Conservation (phyloP, 2,329 filamentous ascomycete species). For the Aquanectria penicillioides region DNA sequence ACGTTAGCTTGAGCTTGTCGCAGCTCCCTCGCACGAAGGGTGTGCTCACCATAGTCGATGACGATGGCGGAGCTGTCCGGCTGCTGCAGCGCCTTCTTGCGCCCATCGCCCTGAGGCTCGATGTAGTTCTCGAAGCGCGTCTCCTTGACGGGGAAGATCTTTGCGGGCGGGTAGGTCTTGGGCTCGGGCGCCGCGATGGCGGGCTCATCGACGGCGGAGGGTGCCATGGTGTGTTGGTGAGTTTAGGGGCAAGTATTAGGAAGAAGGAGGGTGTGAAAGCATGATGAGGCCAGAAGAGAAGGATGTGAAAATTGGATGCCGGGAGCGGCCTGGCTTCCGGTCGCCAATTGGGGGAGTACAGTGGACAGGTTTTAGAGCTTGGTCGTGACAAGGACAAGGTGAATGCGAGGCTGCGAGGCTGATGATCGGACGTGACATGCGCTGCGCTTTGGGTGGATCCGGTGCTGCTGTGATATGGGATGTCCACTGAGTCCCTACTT, state of each 20-base stretch:
- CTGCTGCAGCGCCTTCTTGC: slow-evolving; percentile 71
- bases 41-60: slow-evolving; percentile 88
- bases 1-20: slow-evolving; percentile 32
- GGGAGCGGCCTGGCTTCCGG: slow-evolving; percentile 22
- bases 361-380: slow-evolving; percentile 33
- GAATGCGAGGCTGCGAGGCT: slow-evolving; percentile 50
- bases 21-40: slow-evolving; percentile 12
- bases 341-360: slow-evolving; percentile 39
- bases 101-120: slow-evolving; percentile 71
- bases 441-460: slow-evolving; percentile 31
- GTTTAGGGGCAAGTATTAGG: slow-evolving; percentile 14
- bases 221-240: slow-evolving; percentile 55
- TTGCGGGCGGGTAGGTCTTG: slow-evolving; percentile 62
- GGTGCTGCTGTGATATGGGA: slow-evolving; percentile 16
- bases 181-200: slow-evolving; percentile 47
- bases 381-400: slow-evolving; percentile 34
- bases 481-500: background rate
- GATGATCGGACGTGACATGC: slow-evolving; percentile 38
- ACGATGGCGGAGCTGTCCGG: slow-evolving; percentile 80
- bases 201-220: slow-evolving; percentile 61
- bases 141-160: slow-evolving; percentile 70
- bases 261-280: slow-evolving; percentile 24
- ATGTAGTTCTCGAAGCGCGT: slow-evolving; percentile 67
- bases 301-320: slow-evolving; percentile 18
- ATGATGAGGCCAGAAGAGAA: slow-evolving; percentile 25